Evolutionary conservation across 2,329 filamentous ascomycete species (phyloP).

Genomic region (Penicillium janthinellum): DNA sequence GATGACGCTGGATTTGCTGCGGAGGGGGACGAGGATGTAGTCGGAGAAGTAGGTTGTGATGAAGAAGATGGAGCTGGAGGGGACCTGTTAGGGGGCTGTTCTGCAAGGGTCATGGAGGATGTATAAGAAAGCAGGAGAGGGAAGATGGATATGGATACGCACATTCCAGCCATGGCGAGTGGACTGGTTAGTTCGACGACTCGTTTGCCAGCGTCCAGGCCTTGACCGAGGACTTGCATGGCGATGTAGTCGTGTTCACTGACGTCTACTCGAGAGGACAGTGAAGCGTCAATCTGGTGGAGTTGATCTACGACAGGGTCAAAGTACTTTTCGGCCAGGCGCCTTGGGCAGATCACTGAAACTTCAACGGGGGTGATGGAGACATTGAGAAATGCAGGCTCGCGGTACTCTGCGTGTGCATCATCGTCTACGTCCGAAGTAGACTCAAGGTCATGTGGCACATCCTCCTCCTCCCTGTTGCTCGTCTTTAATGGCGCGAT

Average conservation of each 20-base stretch:
- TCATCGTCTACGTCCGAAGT: constrained; percentile 22
- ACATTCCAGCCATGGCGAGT: constrained; percentile 85
- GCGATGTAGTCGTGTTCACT: constrained; percentile 83
- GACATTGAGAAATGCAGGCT: constrained; percentile 86
- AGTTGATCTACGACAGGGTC: constrained; percentile 68
- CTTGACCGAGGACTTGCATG: constrained; percentile 86
- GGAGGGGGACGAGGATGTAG: constrained; percentile 86
- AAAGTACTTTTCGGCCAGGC: constrained; percentile 74
- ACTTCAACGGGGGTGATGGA: constrained; percentile 91
- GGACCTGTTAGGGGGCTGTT: constrained; percentile 18
- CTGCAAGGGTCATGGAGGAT: neutral
- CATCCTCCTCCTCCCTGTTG: constrained; percentile 47
- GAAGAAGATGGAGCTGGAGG: constrained; percentile 81
- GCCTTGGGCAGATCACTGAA: constrained; percentile 82
- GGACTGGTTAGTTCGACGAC: constrained; percentile 91
- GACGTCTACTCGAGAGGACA: constrained; percentile 64
- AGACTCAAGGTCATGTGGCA: constrained; percentile 41
- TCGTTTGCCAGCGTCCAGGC: constrained; percentile 85
- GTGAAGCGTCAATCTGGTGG: constrained; percentile 43
- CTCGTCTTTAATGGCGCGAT: constrained; percentile 41
- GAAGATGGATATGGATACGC: constrained; percentile 32
- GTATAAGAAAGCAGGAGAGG: neutral
- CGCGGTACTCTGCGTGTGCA: constrained; percentile 46
- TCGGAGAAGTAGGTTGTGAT: constrained; percentile 98
- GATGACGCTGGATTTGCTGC: constrained; percentile 72